Evolutionary conservation across 164 flowering plant species (phyloP).

Genomic region (Magnolia kwangsiensis): DNA sequence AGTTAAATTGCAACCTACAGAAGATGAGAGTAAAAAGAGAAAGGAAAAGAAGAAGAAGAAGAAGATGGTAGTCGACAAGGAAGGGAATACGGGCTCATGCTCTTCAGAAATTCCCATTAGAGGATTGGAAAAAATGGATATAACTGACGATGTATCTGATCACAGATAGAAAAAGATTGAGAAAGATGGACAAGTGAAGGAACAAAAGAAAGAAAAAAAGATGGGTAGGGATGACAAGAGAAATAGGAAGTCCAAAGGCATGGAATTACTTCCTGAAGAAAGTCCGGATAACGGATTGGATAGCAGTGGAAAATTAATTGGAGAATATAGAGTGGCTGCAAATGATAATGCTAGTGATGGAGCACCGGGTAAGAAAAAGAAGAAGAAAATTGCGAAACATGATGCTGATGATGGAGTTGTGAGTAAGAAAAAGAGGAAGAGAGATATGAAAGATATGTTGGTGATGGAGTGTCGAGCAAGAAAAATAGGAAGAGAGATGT

Average conservation of each 20-base stretch:
- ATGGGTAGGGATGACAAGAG: background rate
- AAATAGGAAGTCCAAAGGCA: background rate
- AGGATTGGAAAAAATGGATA: background rate
- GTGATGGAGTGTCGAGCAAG: background rate
- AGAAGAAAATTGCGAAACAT: background rate
- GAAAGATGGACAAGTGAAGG: background rate
- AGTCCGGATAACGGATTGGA: background rate
- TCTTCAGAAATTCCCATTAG: background rate
- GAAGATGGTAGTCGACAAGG: background rate
- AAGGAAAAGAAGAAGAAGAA: background rate
- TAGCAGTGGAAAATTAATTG: background rate
- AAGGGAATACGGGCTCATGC: background rate
- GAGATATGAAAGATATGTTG: background rate
- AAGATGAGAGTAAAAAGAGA: background rate
- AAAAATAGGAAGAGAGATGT: slow-evolving; percentile 1
- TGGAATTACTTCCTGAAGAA: background rate
- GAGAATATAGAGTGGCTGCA: background rate
- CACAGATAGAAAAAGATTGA: background rate
- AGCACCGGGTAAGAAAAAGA: background rate
- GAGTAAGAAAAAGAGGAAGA: background rate
- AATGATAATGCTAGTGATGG: background rate
- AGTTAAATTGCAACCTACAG: background rate
- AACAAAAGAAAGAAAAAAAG: background rate
- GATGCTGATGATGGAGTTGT: too few species aligned
- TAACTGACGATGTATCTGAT: background rate